Evolutionary conservation across 2,329 filamentous ascomycete genomes (phyloP).

Genomic region (Chalara sp.): DNA sequence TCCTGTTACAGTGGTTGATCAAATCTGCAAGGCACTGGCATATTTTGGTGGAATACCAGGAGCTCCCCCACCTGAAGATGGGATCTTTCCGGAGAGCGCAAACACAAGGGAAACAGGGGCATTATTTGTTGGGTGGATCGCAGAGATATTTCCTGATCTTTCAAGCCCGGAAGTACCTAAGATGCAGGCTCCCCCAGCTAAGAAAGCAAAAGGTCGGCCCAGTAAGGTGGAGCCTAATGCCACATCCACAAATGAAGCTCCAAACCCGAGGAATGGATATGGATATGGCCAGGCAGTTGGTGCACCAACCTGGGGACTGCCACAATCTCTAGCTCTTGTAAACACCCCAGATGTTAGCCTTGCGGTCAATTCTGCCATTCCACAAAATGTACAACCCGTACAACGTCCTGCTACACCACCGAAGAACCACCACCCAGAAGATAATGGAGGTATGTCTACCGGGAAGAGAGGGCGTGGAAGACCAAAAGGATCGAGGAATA

Average conservation of each 20-base stretch:
- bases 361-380: neutral
- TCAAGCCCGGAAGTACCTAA: slow-evolving; percentile 16
- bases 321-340: slow-evolving; percentile 19
- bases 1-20: slow-evolving; percentile 51
- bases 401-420: slow-evolving; percentile 15
- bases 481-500: slow-evolving; percentile 47
- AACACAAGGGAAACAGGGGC: slow-evolving; percentile 50
- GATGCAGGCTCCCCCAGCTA: slow-evolving; percentile 6
- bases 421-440: slow-evolving; percentile 11
- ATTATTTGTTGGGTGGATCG: slow-evolving; percentile 54
- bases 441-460: slow-evolving; percentile 13
- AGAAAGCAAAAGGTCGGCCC: slow-evolving; percentile 22
- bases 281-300: slow-evolving; percentile 23
- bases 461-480: slow-evolving; percentile 31
- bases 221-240: slow-evolving; percentile 15
- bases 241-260: slow-evolving; percentile 12
- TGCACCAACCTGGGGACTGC: slow-evolving; percentile 24
- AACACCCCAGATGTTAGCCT: slow-evolving; percentile 14
- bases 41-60: slow-evolving; percentile 57
- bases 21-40: slow-evolving; percentile 54
- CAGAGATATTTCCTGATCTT: slow-evolving; percentile 51
- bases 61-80: slow-evolving; percentile 42
- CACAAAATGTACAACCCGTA: slow-evolving; percentile 10
- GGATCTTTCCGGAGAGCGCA: slow-evolving; percentile 48
- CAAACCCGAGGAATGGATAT: slow-evolving; percentile 25